phyloP scores from a whole-genome alignment of 495 filamentous ascomycete species.

The Penicillium antarcticum region DNA sequence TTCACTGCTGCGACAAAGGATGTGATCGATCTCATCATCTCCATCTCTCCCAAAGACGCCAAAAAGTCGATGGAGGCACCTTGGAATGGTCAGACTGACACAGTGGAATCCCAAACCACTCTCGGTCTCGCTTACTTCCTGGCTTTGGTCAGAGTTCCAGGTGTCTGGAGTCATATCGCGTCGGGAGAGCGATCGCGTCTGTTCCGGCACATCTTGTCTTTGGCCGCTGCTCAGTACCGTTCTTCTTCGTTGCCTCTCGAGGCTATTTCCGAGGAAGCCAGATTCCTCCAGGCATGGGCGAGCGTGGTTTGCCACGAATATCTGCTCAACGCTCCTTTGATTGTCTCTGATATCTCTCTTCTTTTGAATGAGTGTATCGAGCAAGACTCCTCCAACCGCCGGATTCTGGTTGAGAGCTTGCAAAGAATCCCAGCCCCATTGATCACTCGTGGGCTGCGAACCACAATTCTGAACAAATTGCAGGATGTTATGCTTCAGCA shows the following conservation, averaged over 20 bases:
- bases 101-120: conserved; percentile 25
- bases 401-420: conserved; percentile 38
- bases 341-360: conserved; percentile 33
- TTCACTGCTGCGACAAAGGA: conserved; percentile 27
- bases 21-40: conserved; percentile 26
- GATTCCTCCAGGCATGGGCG: conserved; percentile 42
- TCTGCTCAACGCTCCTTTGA: conserved; percentile 32
- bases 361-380: conserved; percentile 36
- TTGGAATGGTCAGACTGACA: conserved; percentile 40
- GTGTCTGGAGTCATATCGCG: conserved; percentile 28
- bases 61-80: conserved; percentile 27
- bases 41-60: conserved; percentile 27
- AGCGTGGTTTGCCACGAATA: conserved; percentile 45
- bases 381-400: conserved; percentile 25
- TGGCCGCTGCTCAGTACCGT: conserved; percentile 35
- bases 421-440: conserved; percentile 37
- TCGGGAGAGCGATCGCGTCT: conserved; percentile 28
- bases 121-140: conserved; percentile 38
- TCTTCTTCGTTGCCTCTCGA: conserved; percentile 28
- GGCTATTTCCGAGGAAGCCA: conserved; percentile 23
- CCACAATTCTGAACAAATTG: conserved; percentile 34
- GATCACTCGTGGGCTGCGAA: conserved; percentile 38
- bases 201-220: conserved; percentile 32
- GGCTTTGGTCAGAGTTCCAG: conserved; percentile 30
- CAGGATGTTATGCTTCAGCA: conserved; percentile 31